Evolutionary conservation across 495 filamentous ascomycete genomes (phyloP).

Genomic region (Xylaria venustula): DNA sequence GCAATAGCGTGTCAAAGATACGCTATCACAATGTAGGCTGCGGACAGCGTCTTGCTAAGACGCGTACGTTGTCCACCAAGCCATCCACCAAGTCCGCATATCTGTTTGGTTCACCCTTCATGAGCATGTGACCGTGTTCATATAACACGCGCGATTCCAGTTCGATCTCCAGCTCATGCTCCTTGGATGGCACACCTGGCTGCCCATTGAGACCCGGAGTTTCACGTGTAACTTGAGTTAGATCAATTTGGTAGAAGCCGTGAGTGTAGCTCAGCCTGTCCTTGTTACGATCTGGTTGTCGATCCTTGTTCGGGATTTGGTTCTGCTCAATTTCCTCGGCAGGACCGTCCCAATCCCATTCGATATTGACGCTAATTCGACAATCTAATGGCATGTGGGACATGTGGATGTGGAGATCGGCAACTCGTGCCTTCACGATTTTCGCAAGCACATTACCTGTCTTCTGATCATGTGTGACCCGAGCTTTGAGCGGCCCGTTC

Average conservation of each 20-base stretch:
- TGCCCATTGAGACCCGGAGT: conserved; percentile 14
- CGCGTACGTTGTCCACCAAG: conserved; percentile 78
- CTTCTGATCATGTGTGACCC: conserved; percentile 74
- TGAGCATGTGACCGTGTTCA: conserved; percentile 65
- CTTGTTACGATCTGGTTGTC: conserved; percentile 67
- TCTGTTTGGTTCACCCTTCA: conserved; percentile 56
- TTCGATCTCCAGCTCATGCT: conserved; percentile 89
- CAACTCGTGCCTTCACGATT: conserved; percentile 86
- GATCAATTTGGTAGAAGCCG: conserved; percentile 78
- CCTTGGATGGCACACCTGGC: conserved; percentile 48
- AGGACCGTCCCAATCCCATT: conserved; percentile 80
- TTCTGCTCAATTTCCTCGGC: conserved; percentile 50
- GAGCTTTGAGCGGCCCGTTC: conserved; percentile 64
- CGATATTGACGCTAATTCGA: conserved; percentile 84
- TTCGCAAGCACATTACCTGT: conserved; percentile 70
- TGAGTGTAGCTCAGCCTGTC: conserved; percentile 88
- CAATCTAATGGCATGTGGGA: conserved; percentile 74
- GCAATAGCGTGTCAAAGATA: no score
- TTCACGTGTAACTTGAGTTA: conserved; percentile 70
- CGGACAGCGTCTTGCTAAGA: conserved; percentile 53
- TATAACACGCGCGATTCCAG: conserved; percentile 64
- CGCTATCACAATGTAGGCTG: background rate
- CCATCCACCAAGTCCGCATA: conserved; percentile 77
- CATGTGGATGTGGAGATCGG: conserved; percentile 76
- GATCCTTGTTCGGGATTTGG: conserved; percentile 38